These are phyloP conservation scores for Lachnellula willkommii DNA, from an alignment of 2,329 filamentous ascomycete species.

Conservation along the genomic window DNA sequence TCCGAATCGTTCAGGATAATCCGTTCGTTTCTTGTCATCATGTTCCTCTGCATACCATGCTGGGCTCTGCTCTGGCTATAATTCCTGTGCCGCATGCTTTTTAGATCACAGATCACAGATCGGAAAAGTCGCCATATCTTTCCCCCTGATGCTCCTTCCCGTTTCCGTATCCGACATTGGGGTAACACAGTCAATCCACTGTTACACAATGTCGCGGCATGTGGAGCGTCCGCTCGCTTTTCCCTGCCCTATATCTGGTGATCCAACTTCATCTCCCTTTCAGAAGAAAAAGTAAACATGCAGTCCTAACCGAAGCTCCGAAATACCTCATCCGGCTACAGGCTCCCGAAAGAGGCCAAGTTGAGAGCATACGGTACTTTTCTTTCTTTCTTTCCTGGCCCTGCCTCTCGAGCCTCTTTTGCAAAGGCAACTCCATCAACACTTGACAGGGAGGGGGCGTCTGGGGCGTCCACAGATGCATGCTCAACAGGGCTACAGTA, in stretches of 20 bases:
- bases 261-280: no score
- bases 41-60: neutral
- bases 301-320: no score
- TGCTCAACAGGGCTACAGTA: slow-evolving; percentile 4
- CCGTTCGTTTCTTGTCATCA: neutral
- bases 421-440: no score
- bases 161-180: neutral
- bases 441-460: neutral
- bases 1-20: no score
- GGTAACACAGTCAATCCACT: neutral
- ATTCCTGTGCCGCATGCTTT: neutral
- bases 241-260: no score
- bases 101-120: no score
- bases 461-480: neutral
- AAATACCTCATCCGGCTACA: no score
- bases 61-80: neutral
- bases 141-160: neutral
- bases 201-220: neutral
- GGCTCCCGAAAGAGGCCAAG: no score
- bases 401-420: no score
- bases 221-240: neutral
- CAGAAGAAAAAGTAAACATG: no score
- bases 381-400: no score
- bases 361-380: no score
- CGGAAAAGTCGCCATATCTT: neutral